Base-by-base conservation (phyloP, 2,329 filamentous ascomycete species). In the Chaetomiaceae sp. region DNA sequence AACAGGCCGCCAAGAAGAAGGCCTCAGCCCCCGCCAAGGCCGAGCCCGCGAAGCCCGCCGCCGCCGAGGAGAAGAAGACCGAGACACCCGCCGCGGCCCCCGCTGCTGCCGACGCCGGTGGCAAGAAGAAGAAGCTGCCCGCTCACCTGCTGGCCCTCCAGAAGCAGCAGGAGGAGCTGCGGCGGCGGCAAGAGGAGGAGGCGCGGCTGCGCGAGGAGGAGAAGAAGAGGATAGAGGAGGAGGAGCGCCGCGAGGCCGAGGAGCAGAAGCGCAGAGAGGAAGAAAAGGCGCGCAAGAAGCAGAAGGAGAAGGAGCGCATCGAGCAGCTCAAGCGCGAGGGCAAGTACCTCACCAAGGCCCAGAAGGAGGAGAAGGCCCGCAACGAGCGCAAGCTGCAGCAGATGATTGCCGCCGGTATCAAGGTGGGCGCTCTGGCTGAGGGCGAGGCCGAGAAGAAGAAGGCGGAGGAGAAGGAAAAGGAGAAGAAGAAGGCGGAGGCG, bases 101-200 rank as follows among this genome's bases (percentile, higher is more conserved):
- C 3, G 71, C 72, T 20, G 66, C 73, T 12, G 76, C 74, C n/a
- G 60, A 71, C 34, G 75, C 79, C 25, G 85, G 82, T 40, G 76
- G 74, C 54, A 82, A 82, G 71, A 96, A 96, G 77, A 97, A 95
- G 83, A 99, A 97, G 76, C 64, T 97, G 17, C 87, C 88, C 12
- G 77, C 88, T 51, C 85, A 85, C 51, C 77, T 95, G 42, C 79
- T 82, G 45, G 76, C 85, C 40, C 74, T 95, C 29, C 88, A 92
- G 74, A 88, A 87, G 73, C 87, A 92, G 69, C 89, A 94, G 68
- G 89, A 94, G 67, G 86, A 88, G 61, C 72, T 88, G n/a, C 80
- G 80, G 53, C 78, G 75, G 61, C 75, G 72, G 53, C 77, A 86
- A 64, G 87, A 91, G 65, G 86, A 88, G 63, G 75, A 77, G 17